These are phyloP conservation scores for Paramyrothecium roridum DNA, from an alignment of 2,329 filamentous ascomycete genomes.

Conservation along the genomic window DNA sequence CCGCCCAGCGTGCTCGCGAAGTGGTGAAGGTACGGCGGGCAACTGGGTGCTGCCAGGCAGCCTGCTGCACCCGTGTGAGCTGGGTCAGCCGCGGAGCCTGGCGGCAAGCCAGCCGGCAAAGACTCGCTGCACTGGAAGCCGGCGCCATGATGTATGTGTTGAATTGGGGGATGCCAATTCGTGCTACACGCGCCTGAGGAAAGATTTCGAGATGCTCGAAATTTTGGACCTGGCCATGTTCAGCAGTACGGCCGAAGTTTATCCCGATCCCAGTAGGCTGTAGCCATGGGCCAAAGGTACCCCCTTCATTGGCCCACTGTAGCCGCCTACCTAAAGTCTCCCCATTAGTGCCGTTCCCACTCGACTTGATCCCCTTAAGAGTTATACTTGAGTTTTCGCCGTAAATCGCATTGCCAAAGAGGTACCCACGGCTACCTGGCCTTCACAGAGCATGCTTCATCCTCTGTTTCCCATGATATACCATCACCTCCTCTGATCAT, in stretches of 20 bases:
- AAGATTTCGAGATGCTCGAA: slow-evolving; percentile 22
- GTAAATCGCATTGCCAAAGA: no score
- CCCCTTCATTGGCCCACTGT: no score
- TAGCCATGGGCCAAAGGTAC: no score
- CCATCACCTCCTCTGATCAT: no score
- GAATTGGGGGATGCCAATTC: slow-evolving; percentile 16
- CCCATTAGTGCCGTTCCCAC: no score
- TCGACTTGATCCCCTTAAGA: no score
- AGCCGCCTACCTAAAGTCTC: no score
- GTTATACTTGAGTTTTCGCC: no score
- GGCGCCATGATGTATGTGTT: slow-evolving; percentile 32
- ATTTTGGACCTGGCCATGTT: slow-evolving; percentile 18
- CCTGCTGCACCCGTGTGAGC: slow-evolving; percentile 17
- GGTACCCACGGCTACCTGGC: no score
- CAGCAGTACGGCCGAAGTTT: slow-evolving; percentile 16
- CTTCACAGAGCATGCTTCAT: no score
- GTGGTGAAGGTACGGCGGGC: slow-evolving; percentile 26
- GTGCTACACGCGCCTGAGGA: slow-evolving; percentile 12
- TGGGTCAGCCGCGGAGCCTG: slow-evolving; percentile 19
- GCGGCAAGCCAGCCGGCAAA: slow-evolving; percentile 31
- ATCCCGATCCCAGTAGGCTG: slow-evolving; percentile 15
- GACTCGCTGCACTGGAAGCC: slow-evolving; percentile 32
- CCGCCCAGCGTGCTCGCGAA: slow-evolving; percentile 23
- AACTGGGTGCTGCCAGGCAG: slow-evolving; percentile 14
- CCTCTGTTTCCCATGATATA: no score